These are phyloP conservation scores for Metarhizium anisopliae DNA, from an alignment of 2,329 filamentous ascomycete species.

Conservation along the genomic window DNA sequence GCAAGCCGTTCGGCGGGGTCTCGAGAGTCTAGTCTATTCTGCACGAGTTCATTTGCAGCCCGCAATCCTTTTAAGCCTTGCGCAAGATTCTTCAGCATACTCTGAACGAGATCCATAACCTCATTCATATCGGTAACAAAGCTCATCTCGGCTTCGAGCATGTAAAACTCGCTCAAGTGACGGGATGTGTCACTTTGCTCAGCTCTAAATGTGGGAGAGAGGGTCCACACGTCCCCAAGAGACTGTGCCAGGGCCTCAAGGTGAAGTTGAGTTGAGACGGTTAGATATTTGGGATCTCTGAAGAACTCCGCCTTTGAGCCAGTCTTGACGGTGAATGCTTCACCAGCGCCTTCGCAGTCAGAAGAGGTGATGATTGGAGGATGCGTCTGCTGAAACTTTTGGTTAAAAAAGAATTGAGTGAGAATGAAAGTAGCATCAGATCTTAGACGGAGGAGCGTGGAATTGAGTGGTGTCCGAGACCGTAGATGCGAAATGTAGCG, in stretches of 20 bases:
- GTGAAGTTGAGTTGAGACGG: conserved; percentile 90
- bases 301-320: conserved; percentile 55
- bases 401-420: conserved; percentile 63
- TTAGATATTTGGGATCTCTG: conserved; percentile 80
- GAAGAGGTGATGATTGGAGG: conserved; percentile 93
- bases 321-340: conserved; percentile 70
- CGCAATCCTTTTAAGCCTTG: conserved; percentile 29
- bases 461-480: conserved; percentile 70
- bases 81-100: conserved; percentile 55
- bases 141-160: conserved; percentile 87
- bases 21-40: conserved; percentile 24
- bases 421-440: conserved; percentile 69
- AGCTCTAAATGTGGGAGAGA: conserved; percentile 89
- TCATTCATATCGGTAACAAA: conserved; percentile 62
- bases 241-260: conserved; percentile 86
- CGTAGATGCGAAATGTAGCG: conserved; percentile 83
- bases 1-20: conserved; percentile 32
- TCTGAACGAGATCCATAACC: conserved; percentile 74
- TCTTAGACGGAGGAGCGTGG: conserved; percentile 70
- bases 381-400: conserved; percentile 73
- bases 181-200: conserved; percentile 89
- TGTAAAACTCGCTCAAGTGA: conserved; percentile 96
- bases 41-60: conserved; percentile 35
- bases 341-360: conserved; percentile 92
- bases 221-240: conserved; percentile 83